Percentiles rank a stretch among this genome's conserved stretches.
Evolutionary conservation across 306 rosid species (phyloP).

Genomic region (Macrotyloma uniflorum): DNA sequence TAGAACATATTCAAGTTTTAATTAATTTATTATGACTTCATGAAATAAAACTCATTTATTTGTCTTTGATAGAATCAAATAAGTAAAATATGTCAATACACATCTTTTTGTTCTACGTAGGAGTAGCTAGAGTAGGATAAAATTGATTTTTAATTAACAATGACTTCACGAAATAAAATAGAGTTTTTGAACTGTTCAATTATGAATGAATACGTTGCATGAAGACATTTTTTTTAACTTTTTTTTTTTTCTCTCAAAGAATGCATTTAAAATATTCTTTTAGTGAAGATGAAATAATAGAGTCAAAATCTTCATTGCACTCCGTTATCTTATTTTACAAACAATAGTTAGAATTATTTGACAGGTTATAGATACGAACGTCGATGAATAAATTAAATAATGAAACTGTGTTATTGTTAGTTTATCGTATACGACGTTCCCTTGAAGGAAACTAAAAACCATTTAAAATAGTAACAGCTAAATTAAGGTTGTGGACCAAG

Average conservation of each 20-base stretch:
- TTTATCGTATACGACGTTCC: background rate
- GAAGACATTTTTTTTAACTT: too few relatives aligned
- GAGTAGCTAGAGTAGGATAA: background rate
- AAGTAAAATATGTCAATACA: too few relatives aligned
- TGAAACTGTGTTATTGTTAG: background rate
- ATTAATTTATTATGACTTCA: too few relatives aligned
- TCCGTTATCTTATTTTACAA: background rate
- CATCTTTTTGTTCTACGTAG: background rate
- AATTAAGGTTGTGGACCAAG: background rate
- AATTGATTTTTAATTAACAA: background rate
- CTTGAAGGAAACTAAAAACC: background rate
- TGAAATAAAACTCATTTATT: too few relatives aligned
- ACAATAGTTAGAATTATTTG: background rate
- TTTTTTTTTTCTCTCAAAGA: too few relatives aligned
- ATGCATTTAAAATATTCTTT: too few relatives aligned
- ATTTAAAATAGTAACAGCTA: background rate
- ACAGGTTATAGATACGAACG: background rate
- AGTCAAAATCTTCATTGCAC: background rate
- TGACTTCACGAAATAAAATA: background rate
- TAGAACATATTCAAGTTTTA: too few relatives aligned
- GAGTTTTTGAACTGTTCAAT: background rate
- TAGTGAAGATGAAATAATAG: background rate
- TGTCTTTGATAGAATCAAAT: too few relatives aligned
- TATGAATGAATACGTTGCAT: background rate
- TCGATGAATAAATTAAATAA: background rate